Conservation (phyloP, 2,329 filamentous ascomycete genomes). For the Leptographium procerum region DNA sequence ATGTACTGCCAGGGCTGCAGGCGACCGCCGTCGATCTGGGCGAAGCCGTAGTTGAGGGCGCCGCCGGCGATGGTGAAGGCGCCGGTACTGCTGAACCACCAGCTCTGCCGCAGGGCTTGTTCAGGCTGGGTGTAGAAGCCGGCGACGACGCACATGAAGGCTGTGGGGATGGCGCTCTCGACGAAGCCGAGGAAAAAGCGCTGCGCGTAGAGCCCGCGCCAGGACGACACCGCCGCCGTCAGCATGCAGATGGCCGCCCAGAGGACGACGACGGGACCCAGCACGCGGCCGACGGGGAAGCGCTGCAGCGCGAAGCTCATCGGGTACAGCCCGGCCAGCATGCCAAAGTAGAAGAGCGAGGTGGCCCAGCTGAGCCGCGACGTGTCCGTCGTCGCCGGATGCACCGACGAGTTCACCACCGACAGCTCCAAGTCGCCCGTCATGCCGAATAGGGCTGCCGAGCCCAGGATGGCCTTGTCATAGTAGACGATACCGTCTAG, state of each 20-base stretch:
- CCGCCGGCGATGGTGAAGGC: slow-evolving; percentile 53
- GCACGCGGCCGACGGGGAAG: slow-evolving; percentile 51
- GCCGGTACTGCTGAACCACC: slow-evolving; percentile 53
- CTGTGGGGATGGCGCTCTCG: slow-evolving; percentile 54
- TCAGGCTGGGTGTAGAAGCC: slow-evolving; percentile 55
- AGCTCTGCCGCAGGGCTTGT: slow-evolving; percentile 52
- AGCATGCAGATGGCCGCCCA: slow-evolving; percentile 59
- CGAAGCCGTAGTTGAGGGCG: slow-evolving; percentile 56
- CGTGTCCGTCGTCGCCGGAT: slow-evolving; percentile 50
- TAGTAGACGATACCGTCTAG: slow-evolving; percentile 59
- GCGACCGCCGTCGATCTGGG: slow-evolving; percentile 42
- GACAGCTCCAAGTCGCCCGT: slow-evolving; percentile 53
- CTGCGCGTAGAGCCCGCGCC: slow-evolving; percentile 53
- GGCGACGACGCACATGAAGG: slow-evolving; percentile 53
- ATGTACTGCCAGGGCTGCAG: slow-evolving; percentile 59
- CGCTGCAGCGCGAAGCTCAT: slow-evolving; percentile 61
- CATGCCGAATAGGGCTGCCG: slow-evolving; percentile 62
- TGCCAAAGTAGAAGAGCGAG: slow-evolving; percentile 70
- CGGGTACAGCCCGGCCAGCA: slow-evolving; percentile 63
- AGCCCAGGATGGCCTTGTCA: slow-evolving; percentile 64
- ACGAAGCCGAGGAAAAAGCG: slow-evolving; percentile 54
- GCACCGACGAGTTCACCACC: slow-evolving; percentile 29
- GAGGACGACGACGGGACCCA: slow-evolving; percentile 50
- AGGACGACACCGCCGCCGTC: slow-evolving; percentile 16
- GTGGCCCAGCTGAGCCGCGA: slow-evolving; percentile 64